Conservation (phyloP, 768 basidiomycete genomes). For the Chalciporus chontae region DNA sequence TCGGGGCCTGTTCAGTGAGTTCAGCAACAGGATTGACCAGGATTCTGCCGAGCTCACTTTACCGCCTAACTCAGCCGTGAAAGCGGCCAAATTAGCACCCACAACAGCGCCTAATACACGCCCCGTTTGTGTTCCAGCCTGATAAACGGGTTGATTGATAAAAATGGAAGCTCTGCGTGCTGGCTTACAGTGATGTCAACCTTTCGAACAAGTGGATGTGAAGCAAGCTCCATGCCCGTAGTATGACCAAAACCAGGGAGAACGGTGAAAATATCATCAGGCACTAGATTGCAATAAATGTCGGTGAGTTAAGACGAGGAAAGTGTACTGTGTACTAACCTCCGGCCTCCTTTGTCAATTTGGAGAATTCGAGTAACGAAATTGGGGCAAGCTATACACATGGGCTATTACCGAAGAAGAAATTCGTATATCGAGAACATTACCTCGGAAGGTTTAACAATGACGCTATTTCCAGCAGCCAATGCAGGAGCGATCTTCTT, state of each 20-base stretch:
- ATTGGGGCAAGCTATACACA: constrained; percentile 64
- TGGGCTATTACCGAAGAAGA: neutral
- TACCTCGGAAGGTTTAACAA: constrained; percentile 82
- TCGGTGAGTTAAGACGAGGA: neutral
- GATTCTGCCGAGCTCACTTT: constrained; percentile 45
- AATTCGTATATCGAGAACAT: neutral
- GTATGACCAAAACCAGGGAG: constrained; percentile 68
- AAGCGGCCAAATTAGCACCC: constrained; percentile 68
- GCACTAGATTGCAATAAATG: constrained; percentile 46
- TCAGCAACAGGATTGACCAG: neutral
- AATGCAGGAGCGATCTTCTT: constrained; percentile 88
- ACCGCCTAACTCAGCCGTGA: constrained; percentile 83
- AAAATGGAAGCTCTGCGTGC: neutral
- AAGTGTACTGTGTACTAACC: constrained; percentile 37
- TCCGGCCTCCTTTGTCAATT: constrained; percentile 62
- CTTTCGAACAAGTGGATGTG: constrained; percentile 66
- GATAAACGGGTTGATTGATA: neutral
- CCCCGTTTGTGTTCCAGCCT: constrained; percentile 77
- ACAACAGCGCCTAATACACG: constrained; percentile 69
- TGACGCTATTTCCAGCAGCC: constrained; percentile 79
- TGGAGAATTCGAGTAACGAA: constrained; percentile 72
- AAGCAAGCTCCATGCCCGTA: constrained; percentile 63
- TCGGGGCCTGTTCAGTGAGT: constrained; percentile 55
- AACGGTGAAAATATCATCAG: constrained; percentile 66
- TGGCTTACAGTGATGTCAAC: constrained; percentile 76